Base-by-base conservation (phyloP, 2,329 filamentous ascomycete species). In the Colletotrichum euphorbiae region DNA sequence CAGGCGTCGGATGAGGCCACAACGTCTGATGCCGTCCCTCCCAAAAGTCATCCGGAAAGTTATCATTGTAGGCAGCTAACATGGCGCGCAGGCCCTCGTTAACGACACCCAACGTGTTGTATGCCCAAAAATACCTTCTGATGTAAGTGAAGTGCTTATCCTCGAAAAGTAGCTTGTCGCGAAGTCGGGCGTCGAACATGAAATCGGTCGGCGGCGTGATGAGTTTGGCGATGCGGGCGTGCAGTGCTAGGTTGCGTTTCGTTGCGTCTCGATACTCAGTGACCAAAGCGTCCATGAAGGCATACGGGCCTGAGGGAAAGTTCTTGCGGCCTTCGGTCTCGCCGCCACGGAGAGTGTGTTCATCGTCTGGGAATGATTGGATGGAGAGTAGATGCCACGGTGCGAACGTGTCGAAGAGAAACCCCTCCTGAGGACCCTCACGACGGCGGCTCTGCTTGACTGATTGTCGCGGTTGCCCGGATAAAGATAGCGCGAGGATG, bases 71-170 rank as follows among this genome's bases (percentile, higher is more conserved):
- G 9, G 85, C 81, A 52, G 85, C 79, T 9, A 87, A 80, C 81
- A 89, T 89, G 33, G 84, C 80, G 71, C 86, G 85, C 73, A 90
- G 87, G 69, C 83, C 83, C 55, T 87, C 85, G 71, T 88, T 89
- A 72, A 89, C 84, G 38, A 87, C 84, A 40, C 85, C 86, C 3
- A 89, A 81, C 3, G 87, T 87, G 75, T 89, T 87, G 72, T 85
- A 88, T 0, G 86, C 87, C 83, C 87, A 90, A 73, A 89, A 90
- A 72, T 90, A 89, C 15, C 87, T 82, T 0, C 86, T 80, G 42
- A 86, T 88, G 77, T 87, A 89, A 1, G 87, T 89, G 72, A 88
- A 89, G 62, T 86, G 77, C 59, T 82, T 80, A 72, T 90, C 87
- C 74, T 90, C 87, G 71, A 90, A 90, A 1, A 90, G 80, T 0